A percentile compares a stretch with the other conserved stretches of the same genome.
Evolutionary conservation across 352 stramenopile species (phyloP).

Genomic region (Globisporangium takayamanum): DNA sequence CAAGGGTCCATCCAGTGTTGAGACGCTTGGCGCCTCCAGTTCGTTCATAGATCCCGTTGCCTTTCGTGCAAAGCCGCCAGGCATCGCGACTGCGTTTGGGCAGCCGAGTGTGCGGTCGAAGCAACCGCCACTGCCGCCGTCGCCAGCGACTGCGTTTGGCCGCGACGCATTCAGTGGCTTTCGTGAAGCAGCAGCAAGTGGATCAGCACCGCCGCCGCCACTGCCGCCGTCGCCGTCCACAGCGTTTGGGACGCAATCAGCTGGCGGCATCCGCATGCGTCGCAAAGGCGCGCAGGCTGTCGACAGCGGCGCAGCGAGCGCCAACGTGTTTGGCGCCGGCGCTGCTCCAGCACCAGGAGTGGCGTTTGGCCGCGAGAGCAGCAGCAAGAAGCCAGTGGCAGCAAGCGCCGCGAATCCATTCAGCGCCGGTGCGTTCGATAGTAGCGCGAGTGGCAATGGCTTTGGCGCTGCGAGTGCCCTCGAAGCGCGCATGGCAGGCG

Average conservation of each 20-base stretch:
- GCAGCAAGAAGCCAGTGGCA: background rate
- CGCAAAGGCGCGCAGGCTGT: background rate
- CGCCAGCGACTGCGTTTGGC: slow-evolving; percentile 9
- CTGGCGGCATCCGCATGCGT: background rate
- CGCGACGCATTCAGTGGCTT: background rate
- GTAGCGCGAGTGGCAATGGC: slow-evolving; percentile 6
- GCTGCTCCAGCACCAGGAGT: slow-evolving; percentile 9
- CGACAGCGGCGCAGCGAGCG: background rate
- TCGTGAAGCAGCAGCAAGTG: slow-evolving; percentile 2
- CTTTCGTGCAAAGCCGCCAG: slow-evolving; percentile 5
- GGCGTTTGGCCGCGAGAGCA: slow-evolving; percentile 2
- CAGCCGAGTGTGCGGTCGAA: slow-evolving; percentile 14
- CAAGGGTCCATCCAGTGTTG: background rate
- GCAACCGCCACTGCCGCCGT: background rate
- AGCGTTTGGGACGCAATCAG: slow-evolving; percentile 3
- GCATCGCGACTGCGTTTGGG: slow-evolving; percentile 10
- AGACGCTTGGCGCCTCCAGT: background rate
- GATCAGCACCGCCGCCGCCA: slow-evolving; percentile 1
- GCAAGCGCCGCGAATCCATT: slow-evolving; percentile 5
- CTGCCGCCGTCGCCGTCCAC: background rate
- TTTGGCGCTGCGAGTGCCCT: slow-evolving; percentile 16
- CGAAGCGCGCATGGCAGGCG: slow-evolving; percentile 23
- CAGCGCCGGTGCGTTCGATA: background rate
- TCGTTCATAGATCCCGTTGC: background rate
- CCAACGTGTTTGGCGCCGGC: background rate